Conservation (phyloP, 2,329 filamentous ascomycete species). For the Rhynchosporium secalis region DNA sequence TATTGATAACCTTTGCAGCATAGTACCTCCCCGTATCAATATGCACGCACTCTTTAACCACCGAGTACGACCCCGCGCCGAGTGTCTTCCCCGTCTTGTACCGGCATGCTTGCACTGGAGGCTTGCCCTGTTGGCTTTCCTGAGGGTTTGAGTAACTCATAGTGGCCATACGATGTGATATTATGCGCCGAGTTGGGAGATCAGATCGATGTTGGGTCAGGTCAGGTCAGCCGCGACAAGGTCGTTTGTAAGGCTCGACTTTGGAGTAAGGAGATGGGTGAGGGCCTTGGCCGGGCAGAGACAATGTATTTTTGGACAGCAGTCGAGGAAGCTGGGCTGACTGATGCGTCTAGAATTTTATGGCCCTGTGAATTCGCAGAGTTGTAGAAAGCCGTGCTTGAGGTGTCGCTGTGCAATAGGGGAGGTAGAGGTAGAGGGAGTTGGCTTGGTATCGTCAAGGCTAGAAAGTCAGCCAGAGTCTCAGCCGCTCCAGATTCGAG, state of each 20-base stretch:
- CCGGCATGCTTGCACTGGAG: slow-evolving; percentile 79
- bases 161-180: slow-evolving; percentile 12
- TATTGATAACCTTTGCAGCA: slow-evolving; percentile 99
- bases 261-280: slow-evolving; percentile 9
- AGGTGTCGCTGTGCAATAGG: not conserved
- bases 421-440: not conserved
- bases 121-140: slow-evolving; percentile 33
- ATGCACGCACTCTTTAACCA: slow-evolving; percentile 98
- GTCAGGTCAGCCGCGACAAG: slow-evolving; percentile 16
- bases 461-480: not conserved
- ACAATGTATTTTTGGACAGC: no score
- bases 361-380: not conserved
- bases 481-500: slow-evolving; percentile 5
- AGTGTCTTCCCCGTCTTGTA: slow-evolving; percentile 99
- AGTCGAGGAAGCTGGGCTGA: not conserved
- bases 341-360: not conserved
- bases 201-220: not conserved
- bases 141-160: slow-evolving; percentile 34
- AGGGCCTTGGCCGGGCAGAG: not conserved
- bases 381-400: not conserved
- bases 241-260: not conserved
- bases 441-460: slow-evolving; percentile 1
- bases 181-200: slow-evolving; percentile 2
- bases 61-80: slow-evolving; percentile 94
- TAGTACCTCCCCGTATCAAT: slow-evolving; percentile 98